Conservation (phyloP, 768 basidiomycete genomes). For the Leccinellum rugosiceps region DNA sequence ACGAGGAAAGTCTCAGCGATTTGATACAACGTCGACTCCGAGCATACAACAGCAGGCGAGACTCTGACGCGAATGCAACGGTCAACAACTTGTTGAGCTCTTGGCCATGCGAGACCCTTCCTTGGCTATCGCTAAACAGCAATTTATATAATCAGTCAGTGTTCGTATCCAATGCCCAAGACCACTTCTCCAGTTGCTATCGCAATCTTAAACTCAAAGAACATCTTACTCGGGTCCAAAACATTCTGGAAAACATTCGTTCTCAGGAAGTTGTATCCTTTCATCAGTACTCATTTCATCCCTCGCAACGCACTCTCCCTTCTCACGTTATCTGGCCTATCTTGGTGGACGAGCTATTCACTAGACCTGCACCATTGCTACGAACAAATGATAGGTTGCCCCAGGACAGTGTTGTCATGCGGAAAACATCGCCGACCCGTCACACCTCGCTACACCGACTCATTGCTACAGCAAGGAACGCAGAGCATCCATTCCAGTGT, state of each 20-base stretch:
- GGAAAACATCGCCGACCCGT: background rate
- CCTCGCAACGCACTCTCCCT: background rate
- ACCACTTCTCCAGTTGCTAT: constrained; percentile 12
- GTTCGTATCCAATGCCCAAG: background rate
- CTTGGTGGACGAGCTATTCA: background rate
- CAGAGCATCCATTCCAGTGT: constrained; percentile 13
- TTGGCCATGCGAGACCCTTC: constrained; percentile 14
- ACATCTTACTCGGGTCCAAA: background rate
- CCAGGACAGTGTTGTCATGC: no score
- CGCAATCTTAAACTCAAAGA: constrained; percentile 3
- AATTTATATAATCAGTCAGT: background rate
- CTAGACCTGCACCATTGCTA: background rate
- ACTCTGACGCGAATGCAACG: background rate
- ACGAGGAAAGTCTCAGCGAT: background rate
- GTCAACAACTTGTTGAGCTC: constrained; percentile 1
- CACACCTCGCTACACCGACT: constrained; percentile 2
- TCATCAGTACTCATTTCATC: background rate
- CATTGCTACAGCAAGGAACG: background rate
- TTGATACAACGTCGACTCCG: background rate
- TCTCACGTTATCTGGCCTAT: background rate
- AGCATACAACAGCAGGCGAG: background rate
- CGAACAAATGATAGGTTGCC: background rate
- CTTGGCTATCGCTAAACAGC: background rate
- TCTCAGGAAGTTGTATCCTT: background rate
- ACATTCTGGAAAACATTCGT: background rate